These are phyloP conservation scores for Cryptococcus sp. DNA, from an alignment of 1,284 basidiomycete species.

Conservation along the genomic window DNA sequence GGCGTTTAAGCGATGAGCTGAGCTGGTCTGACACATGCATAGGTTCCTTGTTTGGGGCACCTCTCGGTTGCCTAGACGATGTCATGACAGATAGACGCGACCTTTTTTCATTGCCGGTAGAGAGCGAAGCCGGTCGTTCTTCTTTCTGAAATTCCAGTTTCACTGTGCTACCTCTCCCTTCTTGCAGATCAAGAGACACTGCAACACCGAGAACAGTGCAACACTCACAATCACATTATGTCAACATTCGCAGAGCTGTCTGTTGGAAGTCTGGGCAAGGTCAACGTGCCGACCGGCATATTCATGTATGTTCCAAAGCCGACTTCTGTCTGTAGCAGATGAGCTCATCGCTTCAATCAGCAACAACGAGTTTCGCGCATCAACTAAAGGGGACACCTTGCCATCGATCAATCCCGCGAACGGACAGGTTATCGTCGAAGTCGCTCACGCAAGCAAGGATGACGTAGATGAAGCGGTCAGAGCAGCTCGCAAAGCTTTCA, in stretches of 20 bases:
- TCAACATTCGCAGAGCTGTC: constrained; percentile 20
- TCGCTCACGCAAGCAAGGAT: constrained; percentile 48
- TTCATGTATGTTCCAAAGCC: constrained; percentile 3
- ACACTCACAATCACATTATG: neutral
- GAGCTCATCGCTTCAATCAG: constrained; percentile 22
- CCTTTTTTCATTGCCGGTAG: too few relatives aligned
- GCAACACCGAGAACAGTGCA: too few relatives aligned
- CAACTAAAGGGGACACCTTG: constrained; percentile 33
- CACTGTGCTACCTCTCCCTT: too few relatives aligned
- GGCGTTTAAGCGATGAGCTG: too few relatives aligned
- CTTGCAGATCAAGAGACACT: too few relatives aligned
- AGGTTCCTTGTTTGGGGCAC: too few relatives aligned
- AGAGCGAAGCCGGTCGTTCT: too few relatives aligned
- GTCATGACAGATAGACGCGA: too few relatives aligned
- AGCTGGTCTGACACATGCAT: too few relatives aligned
- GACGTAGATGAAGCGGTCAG: constrained; percentile 82
- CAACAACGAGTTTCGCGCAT: constrained; percentile 41
- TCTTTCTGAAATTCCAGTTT: too few relatives aligned
- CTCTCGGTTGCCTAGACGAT: too few relatives aligned
- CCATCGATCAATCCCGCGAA: constrained; percentile 58
- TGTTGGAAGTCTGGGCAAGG: constrained; percentile 16
- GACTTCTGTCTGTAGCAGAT: constrained; percentile 58
- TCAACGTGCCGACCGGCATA: neutral
- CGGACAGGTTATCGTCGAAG: constrained; percentile 53
- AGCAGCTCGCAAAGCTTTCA: constrained; percentile 77